These are phyloP conservation scores for Trematosphaeria pertusa DNA, from an alignment of 2,329 filamentous ascomycete genomes.

Conservation along the genomic window DNA sequence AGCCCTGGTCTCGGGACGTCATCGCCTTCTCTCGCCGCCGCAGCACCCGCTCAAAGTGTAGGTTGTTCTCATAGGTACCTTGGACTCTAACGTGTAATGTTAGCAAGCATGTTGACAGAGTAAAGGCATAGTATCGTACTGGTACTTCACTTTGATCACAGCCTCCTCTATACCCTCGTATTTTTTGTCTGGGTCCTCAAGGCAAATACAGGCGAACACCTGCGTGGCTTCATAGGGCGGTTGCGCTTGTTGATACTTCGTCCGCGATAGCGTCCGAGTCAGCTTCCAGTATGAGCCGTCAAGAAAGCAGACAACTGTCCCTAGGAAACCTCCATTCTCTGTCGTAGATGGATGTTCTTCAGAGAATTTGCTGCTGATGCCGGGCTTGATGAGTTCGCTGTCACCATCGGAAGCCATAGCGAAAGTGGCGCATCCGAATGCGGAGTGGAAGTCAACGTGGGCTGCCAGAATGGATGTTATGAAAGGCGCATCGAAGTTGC, in stretches of 20 bases:
- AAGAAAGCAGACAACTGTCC: not conserved
- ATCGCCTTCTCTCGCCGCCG: not conserved
- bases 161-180: constrained; percentile 1
- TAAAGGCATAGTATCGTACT: too few relatives aligned
- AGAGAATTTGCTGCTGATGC: too few relatives aligned
- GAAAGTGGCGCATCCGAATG: too few relatives aligned
- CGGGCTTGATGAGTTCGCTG: too few relatives aligned
- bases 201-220: constrained; percentile 4
- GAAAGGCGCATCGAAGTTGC: too few relatives aligned
- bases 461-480: too few relatives aligned
- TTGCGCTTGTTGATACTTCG: constrained; percentile 1
- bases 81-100: not conserved
- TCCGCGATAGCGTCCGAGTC: not conserved
- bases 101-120: not conserved
- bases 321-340: too few relatives aligned
- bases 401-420: too few relatives aligned
- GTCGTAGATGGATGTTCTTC: too few relatives aligned
- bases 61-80: not conserved
- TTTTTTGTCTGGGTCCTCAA: not conserved
- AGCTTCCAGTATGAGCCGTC: constrained; percentile 3
- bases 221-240: constrained; percentile 12
- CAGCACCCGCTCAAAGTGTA: not conserved
- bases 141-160: constrained; percentile 15
- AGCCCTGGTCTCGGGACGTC: not conserved
- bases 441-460: too few relatives aligned